Evolutionary conservation across 2,329 filamentous ascomycete species (phyloP), one percentile per base, ranked within the genome.

Genomic region (Remersonia thermophila): DNA sequence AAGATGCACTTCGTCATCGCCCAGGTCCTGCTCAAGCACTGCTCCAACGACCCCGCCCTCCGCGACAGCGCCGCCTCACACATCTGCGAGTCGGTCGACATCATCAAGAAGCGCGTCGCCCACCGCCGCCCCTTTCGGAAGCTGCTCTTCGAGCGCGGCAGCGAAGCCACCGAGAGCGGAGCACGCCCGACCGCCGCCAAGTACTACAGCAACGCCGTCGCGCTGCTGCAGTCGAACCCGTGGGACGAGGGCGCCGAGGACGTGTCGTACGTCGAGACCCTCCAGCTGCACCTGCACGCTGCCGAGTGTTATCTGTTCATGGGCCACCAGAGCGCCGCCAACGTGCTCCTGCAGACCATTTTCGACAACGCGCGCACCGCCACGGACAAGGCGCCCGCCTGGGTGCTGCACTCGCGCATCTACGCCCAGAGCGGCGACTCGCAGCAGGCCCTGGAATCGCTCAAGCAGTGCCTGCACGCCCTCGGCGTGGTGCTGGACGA

Each of bases 1-100:
- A 81, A 82, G 48, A 95, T 95, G 87, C 86, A 95, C 57, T 95
- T 87, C 49, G 76, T 86, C 31, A 84, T 95, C 49, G 81, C 83
- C 0, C 79, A 84, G 51, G 80, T 80, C 0, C 73, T 95, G 46
- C 73, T 87, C 55, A 81, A 82, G 47, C 79, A 86, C 48, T 74
- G 71, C 41, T 53, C 63, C 7, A 58, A 70, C 16, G 77, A 85
- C 41, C 65, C 72, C 2, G 68, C 68, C 33, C 69, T 71, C 17
- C 68, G 77, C 10, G 86, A 93, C 51, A 78, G 73, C 40, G 79
- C 80, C 41, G 83, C 85, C 15, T 73, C 78, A 4, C 89, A 95
- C 54, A 80, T 94, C 3, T 87, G 83, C 52, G 73, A 82, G 46
- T 78, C 82, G 2, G 69, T 82, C 17, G 71, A 78, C 26, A 73